Base-by-base conservation (phyloP, 208 protist genomes). In the Crithidia brevicula region DNA sequence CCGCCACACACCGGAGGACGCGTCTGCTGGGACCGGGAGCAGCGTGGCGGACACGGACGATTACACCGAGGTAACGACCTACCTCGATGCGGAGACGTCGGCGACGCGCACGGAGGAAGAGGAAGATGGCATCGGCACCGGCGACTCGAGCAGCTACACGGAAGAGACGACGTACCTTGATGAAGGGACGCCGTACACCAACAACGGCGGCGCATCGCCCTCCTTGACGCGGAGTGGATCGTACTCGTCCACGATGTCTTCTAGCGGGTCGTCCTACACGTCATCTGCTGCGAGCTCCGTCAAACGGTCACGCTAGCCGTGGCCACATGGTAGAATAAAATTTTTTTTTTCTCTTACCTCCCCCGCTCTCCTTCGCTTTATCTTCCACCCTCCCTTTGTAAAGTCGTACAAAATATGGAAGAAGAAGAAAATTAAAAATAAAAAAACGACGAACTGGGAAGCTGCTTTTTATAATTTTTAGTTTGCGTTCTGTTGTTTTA, bases 31-130 rank as follows among this genome's bases (percentile, higher is more conserved):
- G 31, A 62, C 58, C 15, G 58, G 3, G 45, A 81, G 43, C n/a
- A 38, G 30, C 15, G 52, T 27, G 10, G 52, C 67, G n/a, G 60
- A 27, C 53, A 57, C 69, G 9, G 71, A 79, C 25, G 67, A 68
- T 60, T 78, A 85, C 62, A 70, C 67, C 25, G 67, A 85, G 31
- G 77, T 81, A n/a, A 79, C 73, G 38, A 81, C 74, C 27, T 84
- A 90, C 60, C 25, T 82, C 42, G 72, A 83, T 58, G 75, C 83
- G 31, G 68, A 79, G 67, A 71, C 33, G 65, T 57, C 31, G 54
- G 71, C 47, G 13, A 43, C 54, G 25, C 68, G 47, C 46, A 63
- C 40, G 27, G 62, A 38, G 23, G 60, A 54, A 34, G 43, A 63
- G 28, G 33, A 20, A 3, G 53, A 42, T 2, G 15, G 22, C 59